Evolutionary conservation across 805 yeast genomes (phyloP).

Genomic region (Nakazawaea holstii): DNA sequence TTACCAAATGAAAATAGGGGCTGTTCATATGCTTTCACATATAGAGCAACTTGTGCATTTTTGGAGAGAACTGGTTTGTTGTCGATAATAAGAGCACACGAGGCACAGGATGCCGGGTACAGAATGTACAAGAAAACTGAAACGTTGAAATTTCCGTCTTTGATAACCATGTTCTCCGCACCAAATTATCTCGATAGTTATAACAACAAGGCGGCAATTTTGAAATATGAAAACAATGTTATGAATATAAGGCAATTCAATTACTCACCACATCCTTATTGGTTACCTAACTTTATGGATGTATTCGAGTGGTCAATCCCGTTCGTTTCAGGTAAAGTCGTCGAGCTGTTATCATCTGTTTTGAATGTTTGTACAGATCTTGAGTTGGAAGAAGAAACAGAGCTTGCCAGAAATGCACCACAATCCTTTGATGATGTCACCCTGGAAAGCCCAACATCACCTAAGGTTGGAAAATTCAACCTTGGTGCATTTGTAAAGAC

Average conservation of each 20-base stretch:
- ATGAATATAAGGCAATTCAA: constrained; percentile 96
- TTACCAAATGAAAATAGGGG: constrained; percentile 76
- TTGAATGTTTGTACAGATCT: constrained; percentile 94
- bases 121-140: constrained; percentile 86
- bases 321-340: constrained; percentile 92
- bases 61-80: constrained; percentile 71
- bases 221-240: constrained; percentile 85
- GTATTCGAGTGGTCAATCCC: constrained; percentile 97
- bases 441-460: constrained; percentile 11
- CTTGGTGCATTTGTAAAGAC: not conserved
- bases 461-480: constrained; percentile 22
- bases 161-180: constrained; percentile 89
- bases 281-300: constrained; percentile 96
- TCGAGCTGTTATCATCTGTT: constrained; percentile 87
- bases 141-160: constrained; percentile 81
- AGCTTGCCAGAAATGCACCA: constrained; percentile 38
- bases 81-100: constrained; percentile 92
- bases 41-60: constrained; percentile 74
- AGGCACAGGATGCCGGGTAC: constrained; percentile 97
- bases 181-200: constrained; percentile 92
- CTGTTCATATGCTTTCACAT: constrained; percentile 87
- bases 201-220: constrained; percentile 91
- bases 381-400: constrained; percentile 75
- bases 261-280: constrained; percentile 90
- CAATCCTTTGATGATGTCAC: constrained; percentile 22